Evolutionary conservation across 805 yeast genomes (phyloP), one percentile per base, ranked within the genome.

Genomic region (Yarrowia bubula): DNA sequence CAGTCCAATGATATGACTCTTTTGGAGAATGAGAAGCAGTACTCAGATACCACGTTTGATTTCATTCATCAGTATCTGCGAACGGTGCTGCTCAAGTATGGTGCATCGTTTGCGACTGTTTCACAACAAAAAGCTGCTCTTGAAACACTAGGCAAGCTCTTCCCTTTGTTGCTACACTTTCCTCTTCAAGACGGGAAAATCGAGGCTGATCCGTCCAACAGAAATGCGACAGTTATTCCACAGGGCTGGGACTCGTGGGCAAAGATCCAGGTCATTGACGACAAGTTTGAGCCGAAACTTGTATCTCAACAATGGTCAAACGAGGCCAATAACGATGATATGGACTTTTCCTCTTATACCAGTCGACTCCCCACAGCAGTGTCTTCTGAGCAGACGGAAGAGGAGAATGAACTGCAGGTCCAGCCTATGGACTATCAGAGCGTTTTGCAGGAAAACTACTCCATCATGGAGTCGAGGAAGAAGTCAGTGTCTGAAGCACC

Each of bases 171-270:
- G 62, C 65, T 13, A 51, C 70, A 57, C 48, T 55, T 55, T 18
- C 61, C 61, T 15, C 38, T 55, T 1, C 47, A 55, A 8, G 70
- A 42, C 64, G 70, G 28, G 38, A 66, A 58, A 39, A 18, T 58
- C 6, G 51, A 42, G 63, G 66, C 63, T 46, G 67, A 31, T 41
- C 70, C 51, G 6, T 46, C 46, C 37, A 42, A 47, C 33, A 61
- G 64, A n/a, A 62, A 33, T 0, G 69, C 70, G 5, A 66, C 69
- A 28, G 71, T 70, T 6, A 66, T 73, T 8, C 78, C 78, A 9
- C 65, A 74, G 5, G 78, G 77, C 15, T 75, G 78, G 77, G 78
- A 75, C 63, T 71, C 76, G 11, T 61, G 68, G 66, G 69, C 71
- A 17, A 75, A 74, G 50, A 75, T 75, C 13, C 60, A 60, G 33